These are phyloP conservation scores for Trapa incisa DNA, from an alignment of 345 rosid genomes.

Conservation along the genomic window DNA sequence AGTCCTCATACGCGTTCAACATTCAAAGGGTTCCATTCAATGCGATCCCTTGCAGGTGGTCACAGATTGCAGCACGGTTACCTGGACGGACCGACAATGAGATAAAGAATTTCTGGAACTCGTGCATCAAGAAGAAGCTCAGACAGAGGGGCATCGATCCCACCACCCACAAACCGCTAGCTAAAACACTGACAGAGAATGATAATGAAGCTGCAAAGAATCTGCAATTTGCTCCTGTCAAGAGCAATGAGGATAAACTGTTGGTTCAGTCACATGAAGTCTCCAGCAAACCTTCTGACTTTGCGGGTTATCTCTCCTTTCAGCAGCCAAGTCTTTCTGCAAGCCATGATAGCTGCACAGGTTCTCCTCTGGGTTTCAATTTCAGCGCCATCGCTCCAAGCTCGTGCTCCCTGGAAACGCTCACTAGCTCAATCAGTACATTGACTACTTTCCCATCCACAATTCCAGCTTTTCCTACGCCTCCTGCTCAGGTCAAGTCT, in stretches of 20 bases:
- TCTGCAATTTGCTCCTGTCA: neutral
- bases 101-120: constrained; percentile 64
- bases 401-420: constrained; percentile 28
- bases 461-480: too few relatives aligned
- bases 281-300: constrained; percentile 21
- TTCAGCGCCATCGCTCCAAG: constrained; percentile 16
- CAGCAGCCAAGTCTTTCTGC: constrained; percentile 41
- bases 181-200: constrained; percentile 32
- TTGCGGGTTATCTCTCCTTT: constrained; percentile 34
- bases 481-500: constrained; percentile 35
- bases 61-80: constrained; percentile 54
- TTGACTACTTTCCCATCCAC: too few relatives aligned
- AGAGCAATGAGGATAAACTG: constrained; percentile 3
- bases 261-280: neutral
- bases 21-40: neutral
- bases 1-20: too few relatives aligned
- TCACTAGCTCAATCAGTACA: neutral
- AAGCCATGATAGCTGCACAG: constrained; percentile 14
- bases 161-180: constrained; percentile 48
- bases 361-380: constrained; percentile 3
- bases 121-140: constrained; percentile 58
- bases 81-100: constrained; percentile 65
- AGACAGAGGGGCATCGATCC: constrained; percentile 58
- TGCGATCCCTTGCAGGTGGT: constrained; percentile 34
- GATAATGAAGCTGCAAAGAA: constrained; percentile 8